phyloP scores from a whole-genome alignment of 768 basidiomycete species.

The Dictyophora rubrovolvata region DNA sequence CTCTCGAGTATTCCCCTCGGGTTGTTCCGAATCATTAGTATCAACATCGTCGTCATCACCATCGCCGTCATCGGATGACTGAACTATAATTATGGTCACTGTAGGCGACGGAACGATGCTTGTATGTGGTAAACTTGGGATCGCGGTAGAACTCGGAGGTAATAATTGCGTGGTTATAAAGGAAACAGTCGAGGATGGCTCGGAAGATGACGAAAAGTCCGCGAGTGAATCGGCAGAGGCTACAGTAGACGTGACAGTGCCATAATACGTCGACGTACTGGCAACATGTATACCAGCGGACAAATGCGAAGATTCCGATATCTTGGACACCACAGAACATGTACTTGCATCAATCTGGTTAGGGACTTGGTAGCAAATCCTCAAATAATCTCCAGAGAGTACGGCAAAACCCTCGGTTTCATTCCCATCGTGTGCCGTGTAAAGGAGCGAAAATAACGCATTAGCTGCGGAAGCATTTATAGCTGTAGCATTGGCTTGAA shows the following conservation, averaged over 20 bases:
- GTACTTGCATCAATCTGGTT: constrained; percentile 19
- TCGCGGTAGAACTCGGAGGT: not conserved
- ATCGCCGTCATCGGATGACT: constrained; percentile 9
- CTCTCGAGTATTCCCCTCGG: constrained; percentile 14
- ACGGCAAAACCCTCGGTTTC: constrained; percentile 41
- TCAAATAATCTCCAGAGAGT: constrained; percentile 36
- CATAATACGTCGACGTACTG: constrained; percentile 3
- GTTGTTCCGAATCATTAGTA: constrained; percentile 15
- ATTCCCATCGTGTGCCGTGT: constrained; percentile 23
- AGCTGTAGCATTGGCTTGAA: constrained; percentile 58
- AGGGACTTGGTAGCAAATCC: constrained; percentile 48
- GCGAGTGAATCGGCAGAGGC: constrained; percentile 1
- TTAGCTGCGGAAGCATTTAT: constrained; percentile 50
- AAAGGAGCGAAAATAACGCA: constrained; percentile 27
- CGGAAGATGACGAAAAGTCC: constrained; percentile 8
- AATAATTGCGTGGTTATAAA: not conserved
- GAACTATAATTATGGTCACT: not conserved
- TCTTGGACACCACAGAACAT: constrained; percentile 50
- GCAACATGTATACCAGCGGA: not conserved
- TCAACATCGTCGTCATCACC: constrained; percentile 12
- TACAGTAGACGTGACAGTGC: constrained; percentile 1
- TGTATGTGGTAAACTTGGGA: not conserved
- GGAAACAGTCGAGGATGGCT: constrained; percentile 9
- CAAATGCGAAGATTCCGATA: constrained; percentile 7
- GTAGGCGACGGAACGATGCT: not conserved